Evolutionary conservation across 2,329 filamentous ascomycete genomes (phyloP), one percentile per base, ranked within the genome.

Genomic region (Calcarisporium arbuscula): DNA sequence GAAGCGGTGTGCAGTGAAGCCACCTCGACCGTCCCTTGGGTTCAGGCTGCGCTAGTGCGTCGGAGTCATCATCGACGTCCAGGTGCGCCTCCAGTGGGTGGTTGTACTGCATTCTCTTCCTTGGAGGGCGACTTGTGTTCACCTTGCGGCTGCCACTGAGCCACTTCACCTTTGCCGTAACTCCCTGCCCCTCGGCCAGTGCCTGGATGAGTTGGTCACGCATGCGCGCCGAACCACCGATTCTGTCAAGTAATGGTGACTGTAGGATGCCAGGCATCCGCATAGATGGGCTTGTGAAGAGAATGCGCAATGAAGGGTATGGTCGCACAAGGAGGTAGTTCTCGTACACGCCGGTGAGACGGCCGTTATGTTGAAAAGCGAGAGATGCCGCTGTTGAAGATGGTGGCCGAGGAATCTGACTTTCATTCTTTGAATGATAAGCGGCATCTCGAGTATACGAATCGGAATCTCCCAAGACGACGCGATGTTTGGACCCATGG

Each of bases 1-100:
- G 57, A 3, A 88, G 61, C 4, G 83, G 82, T 15, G 82, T 87
- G 53, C 80, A 84, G 54, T 88, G 83, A 34, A 87, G 80, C 82
- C 82, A 87, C 30, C 82, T 70, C 32, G 72, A 68, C 14, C 80
- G 69, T 1, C 81, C 82, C 36, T 74, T 68, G 20, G 41, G 30
- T 19, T 48, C 41, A n/a, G 32, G 20, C 28, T 41, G 41, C 7
- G 18, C 2, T 11, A 17, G 6, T 10, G 33, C 32, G 12, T 43
- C 44, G 12, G 28, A 14, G 16, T 39, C 40, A 9, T 41, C 41
- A 20, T 30, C 36, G 1, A 28, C 40, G 34, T 30, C 38, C 34
- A 34, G 38, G 45, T 53, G 31, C 32, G 50, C 2, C 85, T 60
- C 84, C 82, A 89, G 34, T 75, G 73, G 44, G 36, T 39, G 25